Base-by-base conservation (phyloP, 306 rosid genomes). In the Malus asiatica region DNA sequence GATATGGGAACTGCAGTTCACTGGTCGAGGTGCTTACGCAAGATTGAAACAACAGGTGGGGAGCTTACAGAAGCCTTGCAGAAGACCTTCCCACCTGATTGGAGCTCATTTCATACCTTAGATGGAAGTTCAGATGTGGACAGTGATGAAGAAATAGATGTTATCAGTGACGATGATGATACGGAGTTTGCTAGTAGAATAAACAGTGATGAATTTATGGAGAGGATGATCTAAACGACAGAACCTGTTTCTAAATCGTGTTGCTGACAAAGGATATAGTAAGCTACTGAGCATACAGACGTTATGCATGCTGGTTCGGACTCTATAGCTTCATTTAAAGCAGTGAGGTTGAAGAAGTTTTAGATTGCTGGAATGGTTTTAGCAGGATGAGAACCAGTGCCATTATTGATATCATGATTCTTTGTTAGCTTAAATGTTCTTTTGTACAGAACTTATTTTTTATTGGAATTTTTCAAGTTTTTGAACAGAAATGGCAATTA, bases 1-100 rank as follows among this genome's bases (percentile, higher is more conserved):
- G 99, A 95, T 79, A 92, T 95, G 97, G 99, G 97, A 72, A 95
- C 97, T 81, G 99, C 97, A 13, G 96, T 95, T 66, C 88, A 95
- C 83, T 95, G 99, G 99, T 92, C 97, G 2, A 92, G 80, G 86
- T 88, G 92, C 80, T 82, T 95, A 44, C 79, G 89, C 74, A 90
- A 86, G 84, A 95, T 95, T 53, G 99, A 95, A 83, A 84, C 93
- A 76, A 78, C 88, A 0, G 98, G 98, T 8, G 97, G 98, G 46
- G 91, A 95, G 81, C 91, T 92, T 14, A 95, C 97, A 20, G 92
- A 90, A 84, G 88, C 91, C 76, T 78, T 95, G 79, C 97, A 95
- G 76, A 95, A 86, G 83, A 95, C 97, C 77, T 95, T 95, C 78
- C 97, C 99, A 16, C 97, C 99, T 23, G 95, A 92, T 82, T 95